Evolutionary conservation across 2,329 filamentous ascomycete genomes (phyloP).

Genomic region (Emergomyces africanus): DNA sequence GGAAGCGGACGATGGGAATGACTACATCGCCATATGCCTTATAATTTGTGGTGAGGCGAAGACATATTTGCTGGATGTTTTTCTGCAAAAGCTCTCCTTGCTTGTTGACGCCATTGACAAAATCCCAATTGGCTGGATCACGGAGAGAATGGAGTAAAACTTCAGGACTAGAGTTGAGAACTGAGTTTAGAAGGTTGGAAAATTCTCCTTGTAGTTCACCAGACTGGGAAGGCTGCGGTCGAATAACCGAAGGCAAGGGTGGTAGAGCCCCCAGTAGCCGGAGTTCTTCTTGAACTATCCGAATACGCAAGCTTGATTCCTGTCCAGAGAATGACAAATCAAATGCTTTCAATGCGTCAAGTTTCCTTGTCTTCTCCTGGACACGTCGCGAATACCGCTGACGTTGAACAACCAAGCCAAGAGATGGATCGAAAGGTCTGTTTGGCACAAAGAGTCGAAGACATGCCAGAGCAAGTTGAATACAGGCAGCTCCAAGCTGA

Average conservation of each 20-base stretch:
- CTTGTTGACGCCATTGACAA: neutral
- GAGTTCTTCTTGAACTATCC: conserved; percentile 51
- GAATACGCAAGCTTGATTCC: conserved; percentile 51
- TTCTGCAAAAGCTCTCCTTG: conserved; percentile 31
- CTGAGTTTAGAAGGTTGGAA: conserved; percentile 56
- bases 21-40: conserved; percentile 77
- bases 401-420: conserved; percentile 50
- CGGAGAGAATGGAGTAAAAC: conserved; percentile 14
- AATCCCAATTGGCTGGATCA: conserved; percentile 8
- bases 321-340: conserved; percentile 57
- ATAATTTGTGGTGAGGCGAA: conserved; percentile 57
- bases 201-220: conserved; percentile 71
- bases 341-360: conserved; percentile 51
- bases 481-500: conserved; percentile 52
- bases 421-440: conserved; percentile 68
- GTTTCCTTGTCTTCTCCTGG: conserved; percentile 41
- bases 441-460: conserved; percentile 77
- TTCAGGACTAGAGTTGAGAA: conserved; percentile 35
- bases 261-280: conserved; percentile 53
- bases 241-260: conserved; percentile 53
- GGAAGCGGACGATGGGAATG: conserved; percentile 61
- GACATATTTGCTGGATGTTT: conserved; percentile 56
- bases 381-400: conserved; percentile 46
- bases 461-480: conserved; percentile 60
- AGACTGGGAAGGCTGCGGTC: conserved; percentile 57